Conservation (phyloP, 208 protist genomes). For the Balamuthia mandrillaris region DNA sequence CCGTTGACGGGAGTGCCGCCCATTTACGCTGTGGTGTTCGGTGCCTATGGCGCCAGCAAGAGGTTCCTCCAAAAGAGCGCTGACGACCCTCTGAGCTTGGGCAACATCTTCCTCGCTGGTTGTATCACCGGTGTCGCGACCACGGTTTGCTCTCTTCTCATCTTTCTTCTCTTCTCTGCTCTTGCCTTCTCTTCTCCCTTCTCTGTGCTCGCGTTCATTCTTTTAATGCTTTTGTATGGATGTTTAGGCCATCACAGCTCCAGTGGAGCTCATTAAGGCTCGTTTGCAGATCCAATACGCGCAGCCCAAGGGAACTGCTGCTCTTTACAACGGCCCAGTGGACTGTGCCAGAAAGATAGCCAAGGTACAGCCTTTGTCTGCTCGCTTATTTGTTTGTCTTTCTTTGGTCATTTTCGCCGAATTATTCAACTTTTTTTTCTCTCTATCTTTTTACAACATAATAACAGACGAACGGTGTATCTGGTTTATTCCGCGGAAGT, state of each 20-base stretch:
- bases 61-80: neutral
- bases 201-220: neutral
- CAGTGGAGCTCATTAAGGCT: conserved; percentile 1
- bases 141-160: neutral
- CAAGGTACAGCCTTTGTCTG: neutral
- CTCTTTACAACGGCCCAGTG: neutral
- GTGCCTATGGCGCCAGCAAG: neutral
- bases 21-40: neutral
- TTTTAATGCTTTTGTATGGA: neutral
- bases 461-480: neutral
- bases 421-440: neutral
- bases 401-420: too few relatives aligned
- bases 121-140: neutral
- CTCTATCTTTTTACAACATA: neutral
- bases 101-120: neutral
- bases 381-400: neutral
- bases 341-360: conserved; percentile 2
- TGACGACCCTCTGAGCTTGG: neutral
- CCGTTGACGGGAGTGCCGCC: conserved; percentile 3
- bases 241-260: neutral
- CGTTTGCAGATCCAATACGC: conserved; percentile 20
- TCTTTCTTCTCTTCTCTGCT: neutral
- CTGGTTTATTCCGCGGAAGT: neutral
- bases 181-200: neutral
- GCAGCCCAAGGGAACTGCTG: neutral